These are phyloP conservation scores for Rubia balearica DNA, from an alignment of 305 asterid species.

Conservation along the genomic window DNA sequence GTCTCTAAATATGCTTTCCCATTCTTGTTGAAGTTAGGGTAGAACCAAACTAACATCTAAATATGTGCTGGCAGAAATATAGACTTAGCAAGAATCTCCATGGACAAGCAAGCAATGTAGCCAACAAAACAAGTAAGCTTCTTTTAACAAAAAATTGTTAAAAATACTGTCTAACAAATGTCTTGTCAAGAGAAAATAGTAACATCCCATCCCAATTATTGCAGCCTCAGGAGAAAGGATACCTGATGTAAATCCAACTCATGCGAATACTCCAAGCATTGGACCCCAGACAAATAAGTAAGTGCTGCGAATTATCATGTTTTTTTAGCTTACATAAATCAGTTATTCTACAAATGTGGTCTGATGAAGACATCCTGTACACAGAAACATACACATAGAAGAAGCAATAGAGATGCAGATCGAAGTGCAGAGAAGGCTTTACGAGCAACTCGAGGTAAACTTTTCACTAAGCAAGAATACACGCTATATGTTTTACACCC, in stretches of 20 bases:
- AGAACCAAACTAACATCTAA: conserved; percentile 15
- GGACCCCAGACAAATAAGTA: conserved; percentile 59
- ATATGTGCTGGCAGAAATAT: conserved; percentile 61
- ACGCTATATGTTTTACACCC: background rate
- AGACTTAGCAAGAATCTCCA: conserved; percentile 87
- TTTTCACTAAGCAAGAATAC: background rate
- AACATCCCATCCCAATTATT: conserved; percentile 22
- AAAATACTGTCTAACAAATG: conserved; percentile 10
- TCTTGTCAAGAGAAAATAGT: background rate
- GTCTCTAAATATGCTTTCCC: background rate
- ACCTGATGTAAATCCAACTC: conserved; percentile 48
- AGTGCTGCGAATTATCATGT: conserved; percentile 18
- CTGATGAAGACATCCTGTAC: conserved; percentile 14
- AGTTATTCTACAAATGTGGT: background rate
- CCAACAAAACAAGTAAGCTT: conserved; percentile 63
- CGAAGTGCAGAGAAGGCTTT: conserved; percentile 78
- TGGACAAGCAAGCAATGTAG: conserved; percentile 57
- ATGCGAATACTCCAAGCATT: conserved; percentile 37
- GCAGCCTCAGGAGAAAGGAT: conserved; percentile 61
- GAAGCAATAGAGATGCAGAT: conserved; percentile 94
- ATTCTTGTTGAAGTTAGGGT: background rate
- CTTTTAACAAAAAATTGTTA: conserved; percentile 14
- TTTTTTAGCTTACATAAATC: background rate
- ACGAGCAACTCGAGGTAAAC: conserved; percentile 87
- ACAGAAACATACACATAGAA: conserved; percentile 63